Percentiles rank a stretch among this genome's conserved stretches.
Conservation (phyloP, 208 protist species). For the Tritrichomonas foetus region DNA sequence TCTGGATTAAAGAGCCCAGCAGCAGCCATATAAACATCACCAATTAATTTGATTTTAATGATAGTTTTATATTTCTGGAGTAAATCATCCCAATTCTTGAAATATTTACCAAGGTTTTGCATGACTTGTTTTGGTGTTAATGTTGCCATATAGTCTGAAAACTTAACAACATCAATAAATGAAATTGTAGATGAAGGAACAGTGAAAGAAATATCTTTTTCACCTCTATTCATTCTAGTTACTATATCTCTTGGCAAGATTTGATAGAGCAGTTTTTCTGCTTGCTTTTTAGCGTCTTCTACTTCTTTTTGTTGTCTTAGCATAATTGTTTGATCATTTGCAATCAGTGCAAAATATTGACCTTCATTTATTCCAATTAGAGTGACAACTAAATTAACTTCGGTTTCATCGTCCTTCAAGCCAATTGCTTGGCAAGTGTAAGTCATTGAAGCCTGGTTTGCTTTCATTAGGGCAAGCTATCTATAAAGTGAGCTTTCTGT, state of each 20-base stretch:
- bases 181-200: not conserved
- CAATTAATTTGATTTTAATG: slow-evolving; percentile 39
- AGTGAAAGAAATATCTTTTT: slow-evolving; percentile 32
- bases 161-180: slow-evolving; percentile 20
- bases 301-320: not conserved
- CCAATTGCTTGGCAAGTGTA: not conserved
- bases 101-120: not conserved
- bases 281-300: slow-evolving; percentile 15
- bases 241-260: not conserved
- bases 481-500: not conserved
- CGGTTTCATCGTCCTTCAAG: not conserved
- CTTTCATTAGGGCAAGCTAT: not conserved
- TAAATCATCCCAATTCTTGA: not conserved
- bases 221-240: not conserved
- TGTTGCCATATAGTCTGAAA: not conserved
- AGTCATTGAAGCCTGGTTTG: not conserved
- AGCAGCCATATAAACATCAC: slow-evolving; percentile 39
- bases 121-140: slow-evolving; percentile 15
- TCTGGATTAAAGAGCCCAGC: slow-evolving; percentile 23
- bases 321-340: not conserved
- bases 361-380: not conserved
- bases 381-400: not conserved
- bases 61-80: not conserved
- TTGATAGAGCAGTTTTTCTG: not conserved
- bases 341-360: not conserved